Percentiles rank a stretch among this genome's conserved stretches.
phyloP scores from a whole-genome alignment of 2,329 filamentous ascomycete genomes.

The Neopestalotiopsis sp. region DNA sequence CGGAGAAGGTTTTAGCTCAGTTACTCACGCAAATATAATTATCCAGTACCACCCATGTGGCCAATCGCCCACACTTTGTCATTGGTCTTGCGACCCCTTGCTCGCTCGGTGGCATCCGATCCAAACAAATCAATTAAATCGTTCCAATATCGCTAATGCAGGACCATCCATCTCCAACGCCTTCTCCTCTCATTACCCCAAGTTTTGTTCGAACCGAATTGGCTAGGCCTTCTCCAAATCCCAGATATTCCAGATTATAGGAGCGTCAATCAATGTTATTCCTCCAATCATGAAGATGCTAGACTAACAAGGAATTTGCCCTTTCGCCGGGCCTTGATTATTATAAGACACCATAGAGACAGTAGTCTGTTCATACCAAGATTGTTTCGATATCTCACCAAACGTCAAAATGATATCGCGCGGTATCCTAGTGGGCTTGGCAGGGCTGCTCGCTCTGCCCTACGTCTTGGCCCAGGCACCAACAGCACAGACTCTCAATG shows the following conservation, averaged over 20 bases:
- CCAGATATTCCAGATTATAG: neutral
- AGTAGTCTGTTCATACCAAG: too few relatives aligned
- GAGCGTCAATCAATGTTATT: constrained; percentile 11
- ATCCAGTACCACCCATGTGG: neutral
- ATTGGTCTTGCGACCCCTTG: neutral
- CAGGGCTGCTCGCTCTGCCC: neutral
- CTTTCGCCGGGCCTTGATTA: neutral
- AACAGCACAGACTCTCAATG: constrained; percentile 33
- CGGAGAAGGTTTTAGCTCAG: neutral
- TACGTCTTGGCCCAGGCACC: constrained; percentile 15
- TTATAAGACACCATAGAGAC: constrained; percentile 7
- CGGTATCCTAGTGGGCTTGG: neutral
- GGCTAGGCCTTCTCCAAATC: neutral
- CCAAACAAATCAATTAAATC: neutral
- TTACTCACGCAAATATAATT: neutral
- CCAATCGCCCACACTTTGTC: neutral
- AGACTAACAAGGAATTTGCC: neutral
- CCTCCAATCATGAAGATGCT: constrained; percentile 13
- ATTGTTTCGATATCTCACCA: neutral
- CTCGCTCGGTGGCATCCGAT: neutral
- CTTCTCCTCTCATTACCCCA: constrained; percentile 12
- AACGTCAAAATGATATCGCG: neutral
- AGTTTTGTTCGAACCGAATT: neutral
- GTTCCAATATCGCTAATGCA: neutral
- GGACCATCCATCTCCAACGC: neutral